Evolutionary conservation across 495 filamentous ascomycete species (phyloP).

Genomic region (Aspergillus coremiiformis): DNA sequence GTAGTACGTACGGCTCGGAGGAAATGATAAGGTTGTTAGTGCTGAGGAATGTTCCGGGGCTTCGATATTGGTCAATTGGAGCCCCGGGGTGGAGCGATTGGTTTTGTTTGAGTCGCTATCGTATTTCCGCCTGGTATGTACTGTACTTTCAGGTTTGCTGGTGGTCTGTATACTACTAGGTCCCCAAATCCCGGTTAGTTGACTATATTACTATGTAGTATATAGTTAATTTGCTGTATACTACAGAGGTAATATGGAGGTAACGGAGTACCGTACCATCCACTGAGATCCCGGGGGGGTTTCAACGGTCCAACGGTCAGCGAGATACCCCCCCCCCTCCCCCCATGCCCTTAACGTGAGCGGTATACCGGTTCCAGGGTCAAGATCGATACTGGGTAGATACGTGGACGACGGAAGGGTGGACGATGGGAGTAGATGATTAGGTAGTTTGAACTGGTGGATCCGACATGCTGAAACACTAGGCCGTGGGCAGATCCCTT

Average conservation of each 20-base stretch:
- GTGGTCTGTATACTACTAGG: too few relatives aligned
- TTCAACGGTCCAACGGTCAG: background rate
- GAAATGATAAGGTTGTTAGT: background rate
- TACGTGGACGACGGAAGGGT: too few relatives aligned
- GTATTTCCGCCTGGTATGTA: background rate
- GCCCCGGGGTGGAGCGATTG: background rate
- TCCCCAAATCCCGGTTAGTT: too few relatives aligned
- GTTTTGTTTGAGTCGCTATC: background rate
- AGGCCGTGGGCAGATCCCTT: background rate
- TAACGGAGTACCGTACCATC: too few relatives aligned
- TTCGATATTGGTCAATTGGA: background rate
- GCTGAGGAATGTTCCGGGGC: background rate
- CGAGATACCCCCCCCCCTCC: background rate
- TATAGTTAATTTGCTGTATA: too few relatives aligned
- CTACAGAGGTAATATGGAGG: too few relatives aligned
- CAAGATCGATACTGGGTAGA: background rate
- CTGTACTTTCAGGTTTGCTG: too few relatives aligned
- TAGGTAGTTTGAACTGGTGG: background rate
- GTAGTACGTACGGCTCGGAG: background rate
- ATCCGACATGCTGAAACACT: background rate
- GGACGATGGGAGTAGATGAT: background rate
- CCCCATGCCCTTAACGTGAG: background rate
- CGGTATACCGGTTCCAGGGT: background rate
- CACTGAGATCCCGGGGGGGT: too few relatives aligned
- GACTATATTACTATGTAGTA: too few relatives aligned